Evolutionary conservation across 1,284 basidiomycete genomes (phyloP).

Genomic region (Rhodotorula sp.): DNA sequence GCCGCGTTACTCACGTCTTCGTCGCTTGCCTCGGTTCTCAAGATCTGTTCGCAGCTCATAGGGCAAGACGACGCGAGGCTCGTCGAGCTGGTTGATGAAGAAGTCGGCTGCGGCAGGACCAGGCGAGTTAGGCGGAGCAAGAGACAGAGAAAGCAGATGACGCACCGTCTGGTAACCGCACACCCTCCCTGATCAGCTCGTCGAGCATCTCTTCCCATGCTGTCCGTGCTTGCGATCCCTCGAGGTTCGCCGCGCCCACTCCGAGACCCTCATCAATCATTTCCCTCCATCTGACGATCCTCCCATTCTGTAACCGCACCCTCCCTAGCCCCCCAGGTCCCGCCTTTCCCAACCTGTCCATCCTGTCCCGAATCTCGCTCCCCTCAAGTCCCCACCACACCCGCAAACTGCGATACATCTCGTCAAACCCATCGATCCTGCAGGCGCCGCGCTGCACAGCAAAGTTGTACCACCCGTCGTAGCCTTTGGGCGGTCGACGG

Average conservation of each 20-base stretch:
- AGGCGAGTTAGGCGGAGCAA: background rate
- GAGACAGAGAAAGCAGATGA: background rate
- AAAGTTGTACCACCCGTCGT: slow-evolving; percentile 19
- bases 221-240: background rate
- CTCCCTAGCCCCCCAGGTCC: background rate
- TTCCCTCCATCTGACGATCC: slow-evolving; percentile 5
- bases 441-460: background rate
- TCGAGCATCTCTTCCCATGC: slow-evolving; percentile 16
- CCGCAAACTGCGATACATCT: slow-evolving; percentile 11
- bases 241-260: background rate
- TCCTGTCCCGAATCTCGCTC: slow-evolving; percentile 15
- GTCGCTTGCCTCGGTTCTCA: background rate
- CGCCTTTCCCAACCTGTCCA: slow-evolving; percentile 1
- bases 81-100: slow-evolving; percentile 28
- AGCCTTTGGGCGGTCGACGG: slow-evolving; percentile 19
- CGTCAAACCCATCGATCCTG: slow-evolving; percentile 20
- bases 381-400: slow-evolving; percentile 20
- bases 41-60: slow-evolving; percentile 10
- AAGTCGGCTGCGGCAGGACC: slow-evolving; percentile 16
- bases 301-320: slow-evolving; percentile 12
- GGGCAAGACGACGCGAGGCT: slow-evolving; percentile 20
- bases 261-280: background rate
- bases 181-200: background rate
- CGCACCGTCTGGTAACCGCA: slow-evolving; percentile 22
- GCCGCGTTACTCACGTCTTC: background rate